These are phyloP conservation scores for Verticillium klebahnii DNA, from an alignment of 2,329 filamentous ascomycete species.

Conservation along the genomic window DNA sequence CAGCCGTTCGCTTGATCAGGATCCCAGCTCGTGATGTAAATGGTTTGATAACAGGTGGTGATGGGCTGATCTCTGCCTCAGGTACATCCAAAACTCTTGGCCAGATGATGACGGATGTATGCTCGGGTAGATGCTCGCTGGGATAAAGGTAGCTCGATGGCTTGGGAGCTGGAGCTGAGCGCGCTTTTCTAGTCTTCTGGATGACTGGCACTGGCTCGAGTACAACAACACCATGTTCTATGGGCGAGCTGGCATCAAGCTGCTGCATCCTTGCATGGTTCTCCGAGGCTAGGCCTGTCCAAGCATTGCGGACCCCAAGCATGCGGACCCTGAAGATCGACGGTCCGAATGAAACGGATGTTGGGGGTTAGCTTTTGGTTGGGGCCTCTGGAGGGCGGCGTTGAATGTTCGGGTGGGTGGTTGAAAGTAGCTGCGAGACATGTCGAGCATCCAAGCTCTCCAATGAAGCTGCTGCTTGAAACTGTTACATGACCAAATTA, in stretches of 20 bases:
- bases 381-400: not conserved
- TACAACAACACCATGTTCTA: not conserved
- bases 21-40: not conserved
- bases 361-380: not conserved
- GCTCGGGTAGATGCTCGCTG: not conserved
- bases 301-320: not conserved
- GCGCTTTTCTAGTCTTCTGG: not conserved
- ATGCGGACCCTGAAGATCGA: not conserved
- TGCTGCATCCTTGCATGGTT: not conserved
- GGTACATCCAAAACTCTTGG: not conserved
- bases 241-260: not conserved
- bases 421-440: not conserved
- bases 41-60: not conserved
- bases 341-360: not conserved
- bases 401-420: not conserved
- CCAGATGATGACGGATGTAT: not conserved
- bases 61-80: not conserved
- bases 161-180: not conserved
- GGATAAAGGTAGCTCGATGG: not conserved
- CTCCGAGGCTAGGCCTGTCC: not conserved
- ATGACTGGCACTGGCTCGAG: not conserved
- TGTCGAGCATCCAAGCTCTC: conserved; percentile 5
- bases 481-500: conserved; percentile 13
- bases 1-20: not conserved
- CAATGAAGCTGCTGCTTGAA: conserved; percentile 6